A percentile compares a stretch with the other conserved stretches of the same genome.
Evolutionary conservation across 768 basidiomycete genomes (phyloP).

Genomic region (Cyathus striatus): DNA sequence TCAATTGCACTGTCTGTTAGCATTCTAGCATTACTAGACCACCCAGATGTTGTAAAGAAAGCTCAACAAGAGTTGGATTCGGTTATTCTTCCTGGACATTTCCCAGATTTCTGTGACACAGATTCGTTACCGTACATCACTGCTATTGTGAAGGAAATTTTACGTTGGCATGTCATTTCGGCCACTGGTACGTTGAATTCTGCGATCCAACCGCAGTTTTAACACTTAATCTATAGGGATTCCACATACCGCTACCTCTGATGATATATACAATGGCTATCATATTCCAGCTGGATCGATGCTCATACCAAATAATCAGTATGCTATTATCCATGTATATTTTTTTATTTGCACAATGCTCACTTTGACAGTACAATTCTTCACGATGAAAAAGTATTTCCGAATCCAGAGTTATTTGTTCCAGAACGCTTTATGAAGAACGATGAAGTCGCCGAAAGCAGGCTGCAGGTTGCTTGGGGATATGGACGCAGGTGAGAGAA

Average conservation of each 20-base stretch:
- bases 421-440: too few species aligned
- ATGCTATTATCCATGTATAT: neutral
- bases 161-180: conserved; percentile 12
- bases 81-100: too few species aligned
- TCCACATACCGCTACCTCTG: conserved; percentile 17
- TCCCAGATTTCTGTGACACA: too few species aligned
- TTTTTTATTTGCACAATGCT: neutral
- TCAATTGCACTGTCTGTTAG: too few species aligned
- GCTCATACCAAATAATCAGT: conserved; percentile 25
- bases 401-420: conserved; percentile 24
- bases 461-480: too few species aligned
- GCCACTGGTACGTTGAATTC: conserved; percentile 11
- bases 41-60: too few species aligned
- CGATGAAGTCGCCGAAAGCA: too few species aligned
- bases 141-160: too few species aligned
- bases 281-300: conserved; percentile 25
- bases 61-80: too few species aligned
- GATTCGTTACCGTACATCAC: too few species aligned
- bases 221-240: conserved; percentile 10
- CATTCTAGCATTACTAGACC: too few species aligned
- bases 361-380: conserved; percentile 20
- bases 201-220: neutral
- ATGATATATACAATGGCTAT: conserved; percentile 28
- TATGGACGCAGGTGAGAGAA: too few species aligned
- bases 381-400: conserved; percentile 24